phyloP scores from a whole-genome alignment of 768 basidiomycete species.

The Botryobasidium botryosum region DNA sequence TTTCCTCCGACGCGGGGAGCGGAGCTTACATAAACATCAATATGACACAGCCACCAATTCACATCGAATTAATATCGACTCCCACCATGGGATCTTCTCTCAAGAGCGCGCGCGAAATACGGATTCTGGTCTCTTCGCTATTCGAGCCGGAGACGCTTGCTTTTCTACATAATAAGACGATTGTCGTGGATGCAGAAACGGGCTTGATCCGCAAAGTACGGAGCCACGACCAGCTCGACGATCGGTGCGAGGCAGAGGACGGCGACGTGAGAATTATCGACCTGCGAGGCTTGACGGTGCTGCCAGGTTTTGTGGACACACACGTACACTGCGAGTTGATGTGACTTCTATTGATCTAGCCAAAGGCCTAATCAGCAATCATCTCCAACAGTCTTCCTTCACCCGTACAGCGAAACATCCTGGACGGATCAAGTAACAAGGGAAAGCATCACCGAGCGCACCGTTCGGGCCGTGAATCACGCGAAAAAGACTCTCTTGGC shows the following conservation, averaged over 20 bases:
- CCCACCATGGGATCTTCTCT: too few relatives aligned
- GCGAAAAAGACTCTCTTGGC: slow-evolving; percentile 40
- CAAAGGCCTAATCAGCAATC: background rate
- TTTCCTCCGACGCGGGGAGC: too few relatives aligned
- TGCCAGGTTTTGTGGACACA: slow-evolving; percentile 41
- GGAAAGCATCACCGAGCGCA: slow-evolving; percentile 40
- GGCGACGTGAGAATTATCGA: slow-evolving; percentile 24
- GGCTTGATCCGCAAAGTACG: slow-evolving; percentile 34
- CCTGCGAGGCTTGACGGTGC: slow-evolving; percentile 29
- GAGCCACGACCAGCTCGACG: background rate
- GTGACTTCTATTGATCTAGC: slow-evolving; percentile 1
- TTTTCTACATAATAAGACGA: slow-evolving; percentile 29
- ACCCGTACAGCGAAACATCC: slow-evolving; percentile 39
- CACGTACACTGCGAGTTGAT: slow-evolving; percentile 35
- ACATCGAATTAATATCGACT: too few relatives aligned
- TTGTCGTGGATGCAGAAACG: slow-evolving; percentile 29
- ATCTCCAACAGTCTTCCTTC: slow-evolving; percentile 33
- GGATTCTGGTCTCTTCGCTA: slow-evolving; percentile 13
- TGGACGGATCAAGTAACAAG: slow-evolving; percentile 47
- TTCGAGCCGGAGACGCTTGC: slow-evolving; percentile 31
- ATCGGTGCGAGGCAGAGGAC: background rate
- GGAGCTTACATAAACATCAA: too few relatives aligned
- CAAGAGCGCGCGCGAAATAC: too few relatives aligned
- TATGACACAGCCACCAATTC: too few relatives aligned
- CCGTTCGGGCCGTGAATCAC: slow-evolving; percentile 42